Evolutionary conservation across 768 basidiomycete species (phyloP), one percentile per base, ranked within the genome.

Genomic region (Suillus placidus): DNA sequence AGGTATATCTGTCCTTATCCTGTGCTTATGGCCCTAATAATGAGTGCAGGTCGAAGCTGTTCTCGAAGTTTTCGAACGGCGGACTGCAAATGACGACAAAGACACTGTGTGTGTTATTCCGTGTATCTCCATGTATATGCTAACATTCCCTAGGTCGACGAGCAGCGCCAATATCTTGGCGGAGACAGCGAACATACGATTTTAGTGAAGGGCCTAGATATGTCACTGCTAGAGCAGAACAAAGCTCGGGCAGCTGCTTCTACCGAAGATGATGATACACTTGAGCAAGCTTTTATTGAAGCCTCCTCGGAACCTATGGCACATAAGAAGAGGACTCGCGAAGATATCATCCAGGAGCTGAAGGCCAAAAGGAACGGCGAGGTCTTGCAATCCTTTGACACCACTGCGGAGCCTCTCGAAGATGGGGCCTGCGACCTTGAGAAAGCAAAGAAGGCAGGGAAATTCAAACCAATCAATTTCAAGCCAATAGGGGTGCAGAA

Each of bases 141-240:
- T 58, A 55, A 13, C 49, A 23, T 52, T n/a, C 68, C 20, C 18
- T 32, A 93, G 90, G 80, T 93, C 20, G 92, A 93, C 63, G 83
- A 87, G 62, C 85, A 93, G 72, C 83, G 94, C 42, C 83, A 81
- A 64, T 93, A 92, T 74, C 85, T 95, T 6, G 94, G 94, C 20
- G 93, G 94, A 43, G 93, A 97, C 74, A 87, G 88, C 49, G 84
- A 91, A 65, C 94, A 96, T 74, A 88, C 93, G 13, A 85, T 95
- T 64, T 86, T 95, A 13, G 93, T 95, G 49, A 97, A 95, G 72
- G 94, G 94, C 34, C 87, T 98, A 55, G 96, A 98, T 73, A 84
- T 90, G 69, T 90, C 93, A 0, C 84, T 97, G 8, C 82, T 97
- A 18, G 91, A 94, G 71, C 92, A 94, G 70, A 88, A 91, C 68